Evolutionary conservation across 352 stramenopile genomes (phyloP).

Genomic region (Aphanomyces invadans): DNA sequence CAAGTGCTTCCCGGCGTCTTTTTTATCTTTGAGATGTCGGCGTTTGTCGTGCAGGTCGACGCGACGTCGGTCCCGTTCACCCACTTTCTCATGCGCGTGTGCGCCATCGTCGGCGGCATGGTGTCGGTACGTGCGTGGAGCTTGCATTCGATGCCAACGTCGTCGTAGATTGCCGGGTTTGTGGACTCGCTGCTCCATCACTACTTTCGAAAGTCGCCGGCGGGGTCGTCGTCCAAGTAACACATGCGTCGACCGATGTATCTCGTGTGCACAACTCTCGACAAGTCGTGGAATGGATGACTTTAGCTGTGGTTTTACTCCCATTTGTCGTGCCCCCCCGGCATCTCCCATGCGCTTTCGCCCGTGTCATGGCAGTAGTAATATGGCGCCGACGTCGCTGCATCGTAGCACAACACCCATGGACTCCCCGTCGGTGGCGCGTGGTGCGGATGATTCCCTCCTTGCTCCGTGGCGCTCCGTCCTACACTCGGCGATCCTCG

Average conservation of each 20-base stretch:
- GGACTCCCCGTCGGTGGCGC: not conserved
- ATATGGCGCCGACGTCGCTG: conserved; percentile 42
- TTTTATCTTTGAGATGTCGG: conserved; percentile 79
- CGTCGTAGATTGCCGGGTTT: conserved; percentile 69
- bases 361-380: conserved; percentile 70
- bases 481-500: conserved; percentile 14
- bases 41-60: conserved; percentile 82
- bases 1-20: conserved; percentile 68
- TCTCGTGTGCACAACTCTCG: not conserved
- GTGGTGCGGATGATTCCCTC: conserved; percentile 14
- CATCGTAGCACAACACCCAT: conserved; percentile 61
- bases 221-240: conserved; percentile 1
- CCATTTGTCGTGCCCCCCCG: conserved; percentile 11
- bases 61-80: conserved; percentile 72
- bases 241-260: not conserved
- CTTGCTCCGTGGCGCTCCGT: too few relatives aligned
- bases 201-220: not conserved
- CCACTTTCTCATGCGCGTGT: conserved; percentile 81
- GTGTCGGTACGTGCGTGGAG: conserved; percentile 52
- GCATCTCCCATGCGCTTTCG: conserved; percentile 55
- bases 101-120: conserved; percentile 71
- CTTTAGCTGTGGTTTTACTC: not conserved
- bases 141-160: not conserved
- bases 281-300: not conserved
- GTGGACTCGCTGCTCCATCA: conserved; percentile 80